phyloP scores from a whole-genome alignment of 2,329 filamentous ascomycete species.

The Dryadomyces sulphureus region DNA sequence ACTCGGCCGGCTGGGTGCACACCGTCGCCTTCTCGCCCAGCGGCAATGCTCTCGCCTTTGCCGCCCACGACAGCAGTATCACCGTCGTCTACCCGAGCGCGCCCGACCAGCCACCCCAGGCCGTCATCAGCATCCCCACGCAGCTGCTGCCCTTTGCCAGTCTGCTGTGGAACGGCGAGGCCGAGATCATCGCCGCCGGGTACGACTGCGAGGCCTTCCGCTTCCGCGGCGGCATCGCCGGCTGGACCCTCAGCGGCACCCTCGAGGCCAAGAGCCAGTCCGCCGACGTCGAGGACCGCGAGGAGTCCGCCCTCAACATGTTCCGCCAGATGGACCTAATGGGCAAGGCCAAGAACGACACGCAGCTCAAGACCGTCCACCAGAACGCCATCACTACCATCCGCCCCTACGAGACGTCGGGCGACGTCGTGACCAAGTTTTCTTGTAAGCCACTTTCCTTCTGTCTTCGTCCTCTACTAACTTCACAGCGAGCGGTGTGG shows the following conservation, averaged over 20 bases:
- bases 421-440: slow-evolving; percentile 57
- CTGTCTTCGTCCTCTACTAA: slow-evolving; percentile 12
- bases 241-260: slow-evolving; percentile 74
- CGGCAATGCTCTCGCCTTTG: slow-evolving; percentile 85
- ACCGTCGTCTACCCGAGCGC: slow-evolving; percentile 90
- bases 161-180: slow-evolving; percentile 80
- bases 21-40: slow-evolving; percentile 84
- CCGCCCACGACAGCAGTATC: slow-evolving; percentile 88
- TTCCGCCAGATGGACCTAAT: slow-evolving; percentile 98
- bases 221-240: slow-evolving; percentile 61
- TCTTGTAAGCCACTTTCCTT: slow-evolving; percentile 51
- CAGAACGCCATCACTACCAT: slow-evolving; percentile 91
- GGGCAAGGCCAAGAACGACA: slow-evolving; percentile 83
- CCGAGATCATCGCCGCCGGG: slow-evolving; percentile 88
- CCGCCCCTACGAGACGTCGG: slow-evolving; percentile 55
- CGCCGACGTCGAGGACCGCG: slow-evolving; percentile 47
- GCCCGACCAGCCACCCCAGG: slow-evolving; percentile 77
- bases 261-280: slow-evolving; percentile 59
- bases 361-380: slow-evolving; percentile 85
- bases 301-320: slow-evolving; percentile 95
- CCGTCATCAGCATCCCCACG: slow-evolving; percentile 81
- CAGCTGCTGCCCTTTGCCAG: slow-evolving; percentile 87
- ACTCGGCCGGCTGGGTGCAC: slow-evolving; percentile 94
- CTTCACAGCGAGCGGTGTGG: slow-evolving; percentile 62
- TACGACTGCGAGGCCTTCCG: slow-evolving; percentile 85